A percentile compares a stretch with the other conserved stretches of the same genome.
These are phyloP conservation scores for Cladosporium sp. DNA, from an alignment of 2,329 filamentous ascomycete species.

Conservation along the genomic window DNA sequence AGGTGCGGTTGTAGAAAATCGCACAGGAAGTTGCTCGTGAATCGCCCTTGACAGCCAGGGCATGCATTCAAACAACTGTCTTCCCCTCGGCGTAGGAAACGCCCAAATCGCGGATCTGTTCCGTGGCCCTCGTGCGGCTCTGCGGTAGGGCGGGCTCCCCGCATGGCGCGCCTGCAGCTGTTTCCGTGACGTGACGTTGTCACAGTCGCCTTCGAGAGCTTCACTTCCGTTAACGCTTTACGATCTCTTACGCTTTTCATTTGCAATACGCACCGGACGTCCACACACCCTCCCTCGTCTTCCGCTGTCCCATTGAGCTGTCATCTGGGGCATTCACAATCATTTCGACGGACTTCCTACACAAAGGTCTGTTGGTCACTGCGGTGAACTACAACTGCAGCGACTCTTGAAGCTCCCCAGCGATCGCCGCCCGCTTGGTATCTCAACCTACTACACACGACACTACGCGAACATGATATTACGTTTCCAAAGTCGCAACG, in stretches of 20 bases:
- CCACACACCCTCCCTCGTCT: too few relatives aligned
- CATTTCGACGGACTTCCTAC: too few relatives aligned
- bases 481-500: slow-evolving; percentile 83
- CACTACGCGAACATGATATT: slow-evolving; percentile 60
- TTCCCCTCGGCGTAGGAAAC: not conserved
- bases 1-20: not conserved
- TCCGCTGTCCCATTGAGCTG: too few relatives aligned
- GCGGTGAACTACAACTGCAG: too few relatives aligned
- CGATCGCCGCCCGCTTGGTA: slow-evolving; percentile 6
- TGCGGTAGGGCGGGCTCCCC: not conserved
- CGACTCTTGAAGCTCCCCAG: not conserved
- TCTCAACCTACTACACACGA: not conserved
- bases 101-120: not conserved
- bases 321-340: too few relatives aligned
- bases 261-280: too few relatives aligned
- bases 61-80: not conserved
- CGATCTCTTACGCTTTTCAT: too few relatives aligned
- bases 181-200: not conserved
- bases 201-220: too few relatives aligned
- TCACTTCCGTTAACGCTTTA: too few relatives aligned
- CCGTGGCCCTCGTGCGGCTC: not conserved
- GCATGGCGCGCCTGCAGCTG: not conserved
- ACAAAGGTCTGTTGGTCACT: too few relatives aligned
- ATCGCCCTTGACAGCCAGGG: too few relatives aligned
- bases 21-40: too few relatives aligned